Evolutionary conservation across 805 yeast species (phyloP).

Genomic region (Brettanomyces nanus): DNA sequence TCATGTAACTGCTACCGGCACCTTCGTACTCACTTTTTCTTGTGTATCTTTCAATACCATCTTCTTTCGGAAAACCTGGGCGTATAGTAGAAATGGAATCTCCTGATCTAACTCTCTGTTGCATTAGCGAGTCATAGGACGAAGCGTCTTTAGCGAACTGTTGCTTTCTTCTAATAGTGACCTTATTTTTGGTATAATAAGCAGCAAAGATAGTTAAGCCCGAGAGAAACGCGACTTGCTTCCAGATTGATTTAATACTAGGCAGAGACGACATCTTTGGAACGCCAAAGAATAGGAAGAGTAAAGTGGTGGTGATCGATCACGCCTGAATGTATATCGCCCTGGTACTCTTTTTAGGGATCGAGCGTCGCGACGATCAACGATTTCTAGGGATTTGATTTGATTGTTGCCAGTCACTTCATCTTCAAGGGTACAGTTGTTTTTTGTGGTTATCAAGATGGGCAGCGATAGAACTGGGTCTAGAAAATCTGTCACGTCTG

Average conservation of each 20-base stretch:
- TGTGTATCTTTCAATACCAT: constrained; percentile 30
- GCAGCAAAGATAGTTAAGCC: constrained; percentile 26
- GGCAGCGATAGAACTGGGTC: no score
- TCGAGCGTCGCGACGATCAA: no score
- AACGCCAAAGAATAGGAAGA: no score
- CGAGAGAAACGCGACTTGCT: constrained; percentile 22
- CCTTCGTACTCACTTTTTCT: constrained; percentile 65
- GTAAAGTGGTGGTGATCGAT: no score
- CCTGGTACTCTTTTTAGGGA: no score
- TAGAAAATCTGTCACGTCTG: no score
- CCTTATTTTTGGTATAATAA: constrained; percentile 27
- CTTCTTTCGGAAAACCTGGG: constrained; percentile 27
- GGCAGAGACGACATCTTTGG: constrained; percentile 18
- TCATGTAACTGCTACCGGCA: constrained; percentile 52
- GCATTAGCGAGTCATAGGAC: constrained; percentile 23
- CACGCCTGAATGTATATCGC: no score
- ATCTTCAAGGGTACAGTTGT: no score
- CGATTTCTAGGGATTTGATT: no score
- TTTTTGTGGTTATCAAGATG: no score
- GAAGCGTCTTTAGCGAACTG: constrained; percentile 29
- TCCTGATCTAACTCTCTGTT: constrained; percentile 14
- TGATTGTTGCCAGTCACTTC: no score
- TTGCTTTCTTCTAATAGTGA: constrained; percentile 25
- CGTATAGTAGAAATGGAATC: constrained; percentile 19
- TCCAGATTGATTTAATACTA: constrained; percentile 23